A percentile compares a stretch with the other conserved stretches of the same genome.
Evolutionary conservation across 306 rosid species (phyloP).

Genomic region (Delonix regia): DNA sequence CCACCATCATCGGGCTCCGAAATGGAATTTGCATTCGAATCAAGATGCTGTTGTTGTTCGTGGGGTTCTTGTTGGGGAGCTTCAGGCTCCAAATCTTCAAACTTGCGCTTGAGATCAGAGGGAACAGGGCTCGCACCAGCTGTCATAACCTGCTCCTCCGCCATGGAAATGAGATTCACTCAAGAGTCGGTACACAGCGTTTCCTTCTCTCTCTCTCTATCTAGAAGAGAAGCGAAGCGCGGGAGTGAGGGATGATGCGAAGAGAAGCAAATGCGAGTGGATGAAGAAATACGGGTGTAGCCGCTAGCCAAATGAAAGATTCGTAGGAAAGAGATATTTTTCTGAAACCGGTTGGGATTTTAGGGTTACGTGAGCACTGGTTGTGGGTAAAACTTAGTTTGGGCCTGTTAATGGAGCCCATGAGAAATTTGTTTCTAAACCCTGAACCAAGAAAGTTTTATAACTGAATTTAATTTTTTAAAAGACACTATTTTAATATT

Average conservation of each 20-base stretch:
- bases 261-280: not conserved
- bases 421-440: not conserved
- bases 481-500: no score
- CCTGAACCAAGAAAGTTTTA: no score
- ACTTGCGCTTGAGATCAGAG: conserved; percentile 83
- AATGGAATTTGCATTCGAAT: conserved; percentile 45
- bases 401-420: not conserved
- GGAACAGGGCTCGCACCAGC: conserved; percentile 54
- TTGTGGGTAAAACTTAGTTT: not conserved
- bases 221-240: not conserved
- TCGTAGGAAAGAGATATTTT: not conserved
- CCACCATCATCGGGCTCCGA: conserved; percentile 33
- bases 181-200: not conserved
- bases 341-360: not conserved
- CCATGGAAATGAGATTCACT: conserved; percentile 46
- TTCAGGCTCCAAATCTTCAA: conserved; percentile 71
- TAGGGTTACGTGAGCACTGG: not conserved
- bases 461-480: no score
- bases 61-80: conserved; percentile 39
- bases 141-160: conserved; percentile 69
- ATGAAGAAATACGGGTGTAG: not conserved
- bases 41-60: conserved; percentile 40
- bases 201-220: not conserved
- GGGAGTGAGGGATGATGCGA: not conserved
- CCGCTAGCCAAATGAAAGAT: not conserved